These are phyloP conservation scores for Solanum pennellii DNA, from an alignment of 257 asterid species.

Conservation along the genomic window DNA sequence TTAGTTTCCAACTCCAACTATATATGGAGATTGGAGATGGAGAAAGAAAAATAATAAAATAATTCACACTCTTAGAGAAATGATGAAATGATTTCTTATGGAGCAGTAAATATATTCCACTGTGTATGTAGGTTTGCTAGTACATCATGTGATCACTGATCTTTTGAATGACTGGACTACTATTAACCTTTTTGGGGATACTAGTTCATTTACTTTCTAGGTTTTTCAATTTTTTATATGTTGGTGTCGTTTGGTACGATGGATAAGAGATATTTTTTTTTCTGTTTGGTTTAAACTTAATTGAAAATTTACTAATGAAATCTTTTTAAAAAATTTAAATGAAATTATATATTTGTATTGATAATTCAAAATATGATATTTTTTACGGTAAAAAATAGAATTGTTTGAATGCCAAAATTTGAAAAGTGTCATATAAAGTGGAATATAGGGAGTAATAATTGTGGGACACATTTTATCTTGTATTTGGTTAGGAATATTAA, in stretches of 20 bases:
- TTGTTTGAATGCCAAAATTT: too few relatives aligned
- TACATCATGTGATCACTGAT: slow-evolving; percentile 1
- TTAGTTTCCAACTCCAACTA: not conserved
- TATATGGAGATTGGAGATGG: not conserved
- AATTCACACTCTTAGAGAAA: not conserved
- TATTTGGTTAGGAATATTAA: too few relatives aligned
- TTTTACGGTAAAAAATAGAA: too few relatives aligned
- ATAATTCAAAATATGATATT: too few relatives aligned
- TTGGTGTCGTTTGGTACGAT: not conserved
- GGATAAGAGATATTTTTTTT: not conserved
- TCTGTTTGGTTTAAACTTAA: too few relatives aligned
- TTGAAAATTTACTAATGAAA: accelerated
- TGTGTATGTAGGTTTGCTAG: not conserved
- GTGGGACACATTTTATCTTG: too few relatives aligned
- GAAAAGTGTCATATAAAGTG: too few relatives aligned
- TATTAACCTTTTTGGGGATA: not conserved
- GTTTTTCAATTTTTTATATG: not conserved
- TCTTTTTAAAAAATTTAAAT: too few relatives aligned
- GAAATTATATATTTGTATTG: too few relatives aligned
- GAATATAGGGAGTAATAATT: too few relatives aligned
- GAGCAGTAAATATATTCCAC: not conserved
- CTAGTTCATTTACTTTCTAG: not conserved
- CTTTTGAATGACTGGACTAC: not conserved
- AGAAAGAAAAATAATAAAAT: not conserved
- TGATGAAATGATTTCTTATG: not conserved